phyloP scores from a whole-genome alignment of 2,329 filamentous ascomycete genomes.

The Scedosporium aurantiacum region DNA sequence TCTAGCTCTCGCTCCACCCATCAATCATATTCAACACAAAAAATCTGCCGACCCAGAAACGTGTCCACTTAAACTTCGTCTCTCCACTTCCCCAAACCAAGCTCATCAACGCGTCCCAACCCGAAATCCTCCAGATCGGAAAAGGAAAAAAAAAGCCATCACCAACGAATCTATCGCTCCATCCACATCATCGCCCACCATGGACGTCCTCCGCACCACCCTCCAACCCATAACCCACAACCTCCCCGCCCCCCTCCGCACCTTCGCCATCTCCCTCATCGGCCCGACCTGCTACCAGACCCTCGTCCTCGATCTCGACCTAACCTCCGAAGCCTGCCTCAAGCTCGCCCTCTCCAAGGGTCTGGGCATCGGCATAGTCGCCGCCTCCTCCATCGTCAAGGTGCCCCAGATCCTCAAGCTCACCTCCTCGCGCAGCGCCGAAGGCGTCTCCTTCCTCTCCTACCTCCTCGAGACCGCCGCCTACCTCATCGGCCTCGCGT shows the following conservation, averaged over 20 bases:
- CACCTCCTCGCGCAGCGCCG: slow-evolving; percentile 64
- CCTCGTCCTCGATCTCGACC: slow-evolving; percentile 75
- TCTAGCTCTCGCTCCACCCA: too few species aligned
- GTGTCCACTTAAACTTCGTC: background rate
- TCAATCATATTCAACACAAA: background rate
- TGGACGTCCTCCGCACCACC: slow-evolving; percentile 51
- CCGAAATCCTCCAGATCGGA: background rate
- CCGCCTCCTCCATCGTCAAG: slow-evolving; percentile 83
- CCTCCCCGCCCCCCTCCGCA: slow-evolving; percentile 63
- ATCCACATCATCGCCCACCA: slow-evolving; percentile 19
- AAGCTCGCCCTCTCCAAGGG: slow-evolving; percentile 87
- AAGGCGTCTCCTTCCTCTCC: slow-evolving; percentile 77
- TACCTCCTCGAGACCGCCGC: slow-evolving; percentile 86
- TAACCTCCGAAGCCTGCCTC: slow-evolving; percentile 65
- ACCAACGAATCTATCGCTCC: background rate
- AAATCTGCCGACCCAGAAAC: background rate
- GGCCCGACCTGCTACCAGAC: slow-evolving; percentile 76
- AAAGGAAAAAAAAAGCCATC: background rate
- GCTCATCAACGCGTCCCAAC: background rate
- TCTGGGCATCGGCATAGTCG: slow-evolving; percentile 87
- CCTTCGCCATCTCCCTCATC: slow-evolving; percentile 68
- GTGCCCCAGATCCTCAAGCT: slow-evolving; percentile 95
- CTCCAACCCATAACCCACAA: slow-evolving; percentile 61
- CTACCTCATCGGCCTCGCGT: slow-evolving; percentile 82
- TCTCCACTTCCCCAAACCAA: background rate